Base-by-base conservation (phyloP, 345 rosid genomes). In the Melaleuca quinquenervia region DNA sequence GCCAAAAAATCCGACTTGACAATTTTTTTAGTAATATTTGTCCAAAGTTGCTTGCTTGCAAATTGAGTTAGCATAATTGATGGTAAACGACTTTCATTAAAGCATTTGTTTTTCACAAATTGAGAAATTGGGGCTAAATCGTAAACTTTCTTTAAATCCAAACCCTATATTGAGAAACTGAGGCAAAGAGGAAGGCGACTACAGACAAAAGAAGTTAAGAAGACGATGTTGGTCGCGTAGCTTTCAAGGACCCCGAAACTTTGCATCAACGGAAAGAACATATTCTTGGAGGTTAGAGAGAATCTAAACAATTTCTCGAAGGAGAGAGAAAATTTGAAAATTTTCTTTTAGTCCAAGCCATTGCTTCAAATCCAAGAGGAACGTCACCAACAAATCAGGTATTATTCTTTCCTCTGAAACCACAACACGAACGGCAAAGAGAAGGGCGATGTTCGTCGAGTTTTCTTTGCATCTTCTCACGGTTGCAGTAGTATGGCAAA, bases 71-170 rank as follows among this genome's bases (percentile, higher is more conserved):
- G 14, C 64, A 56, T 26, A 56, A 56, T 56, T 56, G 0, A 15
- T 56, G n/a, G 9, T 26, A 56, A 2, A 56, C 32, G 0, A 26
- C 15, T 0, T n/a, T 13, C 16, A 26, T 58, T 55, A 6, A 26
- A 6, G 12, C 18, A n/a, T 58, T 58, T 58, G 1, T 12, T 12
- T 26, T 2, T 8, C 16, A 1, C n/a, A 58, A 12, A n/a, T 58
- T n/a, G n/a, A n/a, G 70, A 32, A 26, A 26, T 0, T 1, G 29
- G 16, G 64, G 7, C 64, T 56, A 56, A 26, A 26, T 26, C 64
- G 24, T 6, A 11, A 56, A 56, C 11, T 2, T 4, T 41, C 26
- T 56, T 56, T n/a, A 0, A 15, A 56, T 11, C 64, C 11, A 11
- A 56, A 26, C 8, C 62, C 15, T 56, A 56, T 26, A 56, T 0